These are phyloP conservation scores for Teunomyces panamensis DNA, from an alignment of 805 yeast species.

Conservation along the genomic window DNA sequence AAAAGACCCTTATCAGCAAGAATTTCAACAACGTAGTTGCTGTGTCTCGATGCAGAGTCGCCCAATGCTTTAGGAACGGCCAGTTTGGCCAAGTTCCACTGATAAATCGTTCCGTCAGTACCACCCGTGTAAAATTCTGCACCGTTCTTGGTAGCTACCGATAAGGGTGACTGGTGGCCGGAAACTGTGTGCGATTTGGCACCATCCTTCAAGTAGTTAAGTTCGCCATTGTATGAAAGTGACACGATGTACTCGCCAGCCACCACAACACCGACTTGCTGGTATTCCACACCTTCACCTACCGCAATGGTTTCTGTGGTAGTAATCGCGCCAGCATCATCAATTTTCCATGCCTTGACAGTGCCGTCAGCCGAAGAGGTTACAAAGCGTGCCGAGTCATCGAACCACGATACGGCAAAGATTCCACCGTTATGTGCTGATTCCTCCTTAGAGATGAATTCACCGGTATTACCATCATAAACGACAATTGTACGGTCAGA, in stretches of 20 bases:
- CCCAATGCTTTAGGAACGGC: slow-evolving; percentile 34
- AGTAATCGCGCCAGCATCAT: slow-evolving; percentile 17
- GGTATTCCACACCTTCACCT: slow-evolving; percentile 50
- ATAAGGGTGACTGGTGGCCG: slow-evolving; percentile 85
- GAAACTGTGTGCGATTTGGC: slow-evolving; percentile 25
- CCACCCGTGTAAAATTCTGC: slow-evolving; percentile 59
- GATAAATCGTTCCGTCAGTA: slow-evolving; percentile 70
- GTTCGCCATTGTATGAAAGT: slow-evolving; percentile 67
- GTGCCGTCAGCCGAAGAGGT: slow-evolving; percentile 84
- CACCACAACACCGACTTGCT: slow-evolving; percentile 76
- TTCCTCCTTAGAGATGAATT: slow-evolving; percentile 50
- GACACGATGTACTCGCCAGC: slow-evolving; percentile 60
- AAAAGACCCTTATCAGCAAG: slow-evolving; percentile 19
- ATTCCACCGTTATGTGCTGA: slow-evolving; percentile 75
- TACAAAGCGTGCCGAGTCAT: slow-evolving; percentile 54
- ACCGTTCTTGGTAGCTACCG: slow-evolving; percentile 45
- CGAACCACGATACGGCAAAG: slow-evolving; percentile 71
- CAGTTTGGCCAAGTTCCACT: slow-evolving; percentile 47
- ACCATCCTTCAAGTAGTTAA: slow-evolving; percentile 54
- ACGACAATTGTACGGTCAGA: slow-evolving; percentile 74
- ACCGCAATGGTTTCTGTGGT: slow-evolving; percentile 47
- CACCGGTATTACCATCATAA: slow-evolving; percentile 89
- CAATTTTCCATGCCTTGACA: slow-evolving; percentile 62
- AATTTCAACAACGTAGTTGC: slow-evolving; percentile 63
- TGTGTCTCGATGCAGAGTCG: slow-evolving; percentile 45